Base-by-base conservation (phyloP, 768 basidiomycete species). In the Podaxis sp. region DNA sequence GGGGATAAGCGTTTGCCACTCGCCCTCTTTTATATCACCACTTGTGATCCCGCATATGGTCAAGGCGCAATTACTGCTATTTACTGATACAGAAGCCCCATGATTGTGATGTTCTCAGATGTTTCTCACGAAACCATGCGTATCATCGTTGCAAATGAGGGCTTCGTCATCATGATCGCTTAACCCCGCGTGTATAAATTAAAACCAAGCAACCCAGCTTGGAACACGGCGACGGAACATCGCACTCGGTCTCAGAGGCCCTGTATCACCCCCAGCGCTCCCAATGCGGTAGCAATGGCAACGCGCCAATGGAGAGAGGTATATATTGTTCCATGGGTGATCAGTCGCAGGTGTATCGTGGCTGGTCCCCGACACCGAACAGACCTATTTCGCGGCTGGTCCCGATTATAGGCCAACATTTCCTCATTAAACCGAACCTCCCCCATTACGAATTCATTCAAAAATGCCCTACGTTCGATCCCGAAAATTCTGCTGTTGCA, bases 401-500 rank as follows among this genome's bases (percentile, higher is more conserved):
- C 59, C 59, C 57, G 62, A 65, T 46, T 49, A 47, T 50, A 64
- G 66, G 61, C 63, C 66, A 47, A 55, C 63, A 62, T 59, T 63
- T 57, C 55, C 59, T 68, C 62, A 58, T 33, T 69, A 61, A 56
- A 56, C 54, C 63, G 37, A 33, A 49, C 43, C 52, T 51, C 62
- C 64, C 59, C 63, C 65, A 53, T 65, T 65, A 66, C 72, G 70
- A 69, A 65, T 71, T 72, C 70, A 69, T 3, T 9, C 12, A 66
- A 78, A 73, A 62, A 83, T 84, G 82, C 75, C 66, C 66, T 77
- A 80, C 74, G 77, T 83, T 67, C 82, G 79, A 63, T 80, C 82
- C 19, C 81, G 80, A 65, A 84, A 75, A 68, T 87, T 87, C 72
- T 86, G 84, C 73, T 85, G 82, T 74, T 87, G 85, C 74, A 78